These are phyloP conservation scores for Talaromyces marneffei DNA, from an alignment of 2,329 filamentous ascomycete genomes.

Conservation along the genomic window DNA sequence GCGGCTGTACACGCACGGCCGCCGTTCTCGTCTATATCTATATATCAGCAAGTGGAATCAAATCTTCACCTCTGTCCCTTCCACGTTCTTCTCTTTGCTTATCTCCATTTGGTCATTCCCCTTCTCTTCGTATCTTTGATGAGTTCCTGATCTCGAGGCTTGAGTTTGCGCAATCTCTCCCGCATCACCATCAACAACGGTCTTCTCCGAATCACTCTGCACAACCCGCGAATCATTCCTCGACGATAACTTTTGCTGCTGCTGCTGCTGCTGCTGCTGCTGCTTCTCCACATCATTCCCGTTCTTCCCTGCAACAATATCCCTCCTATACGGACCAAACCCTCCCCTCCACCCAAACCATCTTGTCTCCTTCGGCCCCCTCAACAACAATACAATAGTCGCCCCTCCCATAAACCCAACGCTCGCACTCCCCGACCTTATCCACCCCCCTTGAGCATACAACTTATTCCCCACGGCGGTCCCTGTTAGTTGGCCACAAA, in stretches of 20 bases:
- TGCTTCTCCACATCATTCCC: constrained; percentile 3
- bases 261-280: neutral
- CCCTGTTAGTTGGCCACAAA: constrained; percentile 69
- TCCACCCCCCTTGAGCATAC: constrained; percentile 54
- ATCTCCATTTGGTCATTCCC: neutral
- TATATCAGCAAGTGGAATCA: neutral
- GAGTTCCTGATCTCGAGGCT: too few relatives aligned
- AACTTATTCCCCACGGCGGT: constrained; percentile 55
- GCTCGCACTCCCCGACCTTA: constrained; percentile 51
- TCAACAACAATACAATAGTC: constrained; percentile 41
- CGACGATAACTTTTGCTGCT: too few relatives aligned
- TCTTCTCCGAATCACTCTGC: neutral
- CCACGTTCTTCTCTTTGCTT: neutral
- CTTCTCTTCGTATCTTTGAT: neutral
- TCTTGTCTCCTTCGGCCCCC: constrained; percentile 52
- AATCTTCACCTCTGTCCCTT: neutral
- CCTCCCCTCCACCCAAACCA: constrained; percentile 59
- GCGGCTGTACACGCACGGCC: too few relatives aligned
- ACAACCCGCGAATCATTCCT: neutral
- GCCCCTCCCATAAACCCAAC: constrained; percentile 50
- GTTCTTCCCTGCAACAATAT: neutral
- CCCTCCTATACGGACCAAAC: constrained; percentile 36
- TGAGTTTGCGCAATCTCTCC: constrained; percentile 14
- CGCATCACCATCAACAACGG: neutral
- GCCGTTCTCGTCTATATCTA: neutral